A percentile compares a stretch with the other conserved stretches of the same genome.
These are phyloP conservation scores for Fusarium guadeloupense DNA, from an alignment of 2,329 filamentous ascomycete species.

Conservation along the genomic window DNA sequence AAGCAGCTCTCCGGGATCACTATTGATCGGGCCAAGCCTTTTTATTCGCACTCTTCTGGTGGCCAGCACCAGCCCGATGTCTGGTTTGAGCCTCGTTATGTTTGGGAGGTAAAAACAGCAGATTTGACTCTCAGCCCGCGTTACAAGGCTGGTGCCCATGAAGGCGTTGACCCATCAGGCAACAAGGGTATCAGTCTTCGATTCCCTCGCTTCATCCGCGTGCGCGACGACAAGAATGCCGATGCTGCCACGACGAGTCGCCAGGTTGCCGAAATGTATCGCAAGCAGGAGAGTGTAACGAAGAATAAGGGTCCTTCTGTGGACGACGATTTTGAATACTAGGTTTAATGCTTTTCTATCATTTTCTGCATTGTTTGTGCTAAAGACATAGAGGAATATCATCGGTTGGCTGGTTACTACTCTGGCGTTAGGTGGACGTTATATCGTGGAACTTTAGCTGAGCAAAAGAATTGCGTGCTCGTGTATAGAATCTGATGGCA, in stretches of 20 bases:
- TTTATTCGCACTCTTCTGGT: conserved; percentile 85
- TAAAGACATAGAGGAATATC: not conserved
- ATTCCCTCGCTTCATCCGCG: conserved; percentile 92
- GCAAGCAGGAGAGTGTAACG: conserved; percentile 87
- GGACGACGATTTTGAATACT: conserved; percentile 99
- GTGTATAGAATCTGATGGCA: conserved; percentile 1
- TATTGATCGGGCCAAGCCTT: conserved; percentile 93
- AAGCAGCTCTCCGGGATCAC: conserved; percentile 76
- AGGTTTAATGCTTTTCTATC: conserved; percentile 15
- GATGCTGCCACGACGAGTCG: conserved; percentile 86
- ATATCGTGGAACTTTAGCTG: not conserved
- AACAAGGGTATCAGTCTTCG: conserved; percentile 86
- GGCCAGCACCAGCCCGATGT: conserved; percentile 96
- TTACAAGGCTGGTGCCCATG: conserved; percentile 89
- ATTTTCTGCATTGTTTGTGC: not conserved
- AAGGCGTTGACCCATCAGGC: conserved; percentile 76
- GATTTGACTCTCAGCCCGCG: conserved; percentile 92
- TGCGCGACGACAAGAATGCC: conserved; percentile 94
- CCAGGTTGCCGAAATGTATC: conserved; percentile 96
- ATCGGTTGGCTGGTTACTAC: conserved; percentile 8
- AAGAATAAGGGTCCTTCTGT: conserved; percentile 87
- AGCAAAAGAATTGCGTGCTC: conserved; percentile 7
- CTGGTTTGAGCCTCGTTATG: conserved; percentile 93
- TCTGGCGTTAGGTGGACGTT: conserved; percentile 20
- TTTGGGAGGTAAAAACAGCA: conserved; percentile 98